A percentile compares a stretch with the other conserved stretches of the same genome.
Conservation (phyloP, 2,329 filamentous ascomycete genomes). For the Exophiala bonariae region DNA sequence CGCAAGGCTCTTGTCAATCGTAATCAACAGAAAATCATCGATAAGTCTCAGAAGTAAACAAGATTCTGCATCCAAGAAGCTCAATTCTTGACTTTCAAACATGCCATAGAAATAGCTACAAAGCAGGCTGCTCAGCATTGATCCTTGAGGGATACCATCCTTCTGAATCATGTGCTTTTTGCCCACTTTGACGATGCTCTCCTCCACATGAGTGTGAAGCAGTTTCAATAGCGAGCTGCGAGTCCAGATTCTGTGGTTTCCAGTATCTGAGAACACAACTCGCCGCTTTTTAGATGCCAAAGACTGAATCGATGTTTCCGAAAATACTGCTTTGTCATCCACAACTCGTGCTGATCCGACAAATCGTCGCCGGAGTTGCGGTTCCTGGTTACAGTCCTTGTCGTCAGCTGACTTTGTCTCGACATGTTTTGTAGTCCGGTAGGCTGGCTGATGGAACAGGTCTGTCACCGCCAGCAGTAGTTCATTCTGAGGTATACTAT, state of each 20-base stretch:
- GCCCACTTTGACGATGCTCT: slow-evolving; percentile 84
- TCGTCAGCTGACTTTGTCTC: slow-evolving; percentile 44
- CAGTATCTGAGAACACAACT: slow-evolving; percentile 75
- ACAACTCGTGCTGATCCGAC: slow-evolving; percentile 22
- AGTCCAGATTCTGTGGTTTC: slow-evolving; percentile 58
- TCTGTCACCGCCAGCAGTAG: slow-evolving; percentile 66
- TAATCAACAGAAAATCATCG: slow-evolving; percentile 92
- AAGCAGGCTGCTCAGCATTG: slow-evolving; percentile 78
- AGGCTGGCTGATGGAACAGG: slow-evolving; percentile 60
- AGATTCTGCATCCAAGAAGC: slow-evolving; percentile 58
- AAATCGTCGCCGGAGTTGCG: slow-evolving; percentile 21
- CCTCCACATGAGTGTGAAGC: slow-evolving; percentile 74
- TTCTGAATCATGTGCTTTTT: slow-evolving; percentile 87
- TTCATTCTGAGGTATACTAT: slow-evolving; percentile 83
- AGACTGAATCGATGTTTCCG: slow-evolving; percentile 18
- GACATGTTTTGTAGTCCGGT: slow-evolving; percentile 72
- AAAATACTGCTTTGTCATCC: slow-evolving; percentile 13
- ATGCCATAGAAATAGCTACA: slow-evolving; percentile 97
- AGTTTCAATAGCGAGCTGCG: slow-evolving; percentile 66
- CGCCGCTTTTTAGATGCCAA: slow-evolving; percentile 48
- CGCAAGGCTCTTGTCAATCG: slow-evolving; percentile 66
- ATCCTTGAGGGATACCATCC: slow-evolving; percentile 89
- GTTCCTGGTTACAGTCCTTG: background rate
- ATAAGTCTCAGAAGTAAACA: slow-evolving; percentile 78
- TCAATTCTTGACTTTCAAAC: slow-evolving; percentile 69